Conservation (phyloP, 2,329 filamentous ascomycete species). For the Fusarium coffeatum region DNA sequence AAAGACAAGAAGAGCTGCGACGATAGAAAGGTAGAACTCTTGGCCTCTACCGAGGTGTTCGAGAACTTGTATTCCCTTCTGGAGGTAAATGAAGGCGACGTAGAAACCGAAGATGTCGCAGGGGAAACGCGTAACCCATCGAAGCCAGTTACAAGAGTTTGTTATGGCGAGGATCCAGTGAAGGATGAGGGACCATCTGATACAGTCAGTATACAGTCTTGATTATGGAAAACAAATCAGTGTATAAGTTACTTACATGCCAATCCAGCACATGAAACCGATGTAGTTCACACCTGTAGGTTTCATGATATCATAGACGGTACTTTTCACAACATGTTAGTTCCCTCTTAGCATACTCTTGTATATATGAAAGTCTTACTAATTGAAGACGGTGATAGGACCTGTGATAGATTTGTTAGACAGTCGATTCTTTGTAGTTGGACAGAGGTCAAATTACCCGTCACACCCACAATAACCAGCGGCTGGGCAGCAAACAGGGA, state of each 20-base stretch:
- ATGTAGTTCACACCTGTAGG: slow-evolving; percentile 84
- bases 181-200: slow-evolving; percentile 82
- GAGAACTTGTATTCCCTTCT: slow-evolving; percentile 90
- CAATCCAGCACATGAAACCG: slow-evolving; percentile 92
- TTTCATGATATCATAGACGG: slow-evolving; percentile 87
- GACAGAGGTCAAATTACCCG: slow-evolving; percentile 60
- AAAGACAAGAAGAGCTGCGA: slow-evolving; percentile 81
- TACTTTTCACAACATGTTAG: slow-evolving; percentile 58
- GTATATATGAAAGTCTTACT: slow-evolving; percentile 58
- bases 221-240: not conserved
- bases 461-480: slow-evolving; percentile 90
- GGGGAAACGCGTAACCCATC: slow-evolving; percentile 89
- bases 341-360: not conserved
- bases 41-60: slow-evolving; percentile 75
- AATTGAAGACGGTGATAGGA: slow-evolving; percentile 95
- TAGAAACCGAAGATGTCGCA: slow-evolving; percentile 97
- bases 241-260: slow-evolving; percentile 65
- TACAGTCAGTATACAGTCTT: not conserved
- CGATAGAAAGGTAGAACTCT: slow-evolving; percentile 82
- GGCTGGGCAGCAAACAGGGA: slow-evolving; percentile 83
- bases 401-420: slow-evolving; percentile 54
- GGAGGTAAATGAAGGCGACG: slow-evolving; percentile 89
- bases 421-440: not conserved
- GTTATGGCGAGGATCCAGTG: slow-evolving; percentile 86
- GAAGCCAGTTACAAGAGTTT: slow-evolving; percentile 89